These are phyloP conservation scores for Protea cynaroides DNA, from an alignment of 164 flowering plant species.

Conservation along the genomic window DNA sequence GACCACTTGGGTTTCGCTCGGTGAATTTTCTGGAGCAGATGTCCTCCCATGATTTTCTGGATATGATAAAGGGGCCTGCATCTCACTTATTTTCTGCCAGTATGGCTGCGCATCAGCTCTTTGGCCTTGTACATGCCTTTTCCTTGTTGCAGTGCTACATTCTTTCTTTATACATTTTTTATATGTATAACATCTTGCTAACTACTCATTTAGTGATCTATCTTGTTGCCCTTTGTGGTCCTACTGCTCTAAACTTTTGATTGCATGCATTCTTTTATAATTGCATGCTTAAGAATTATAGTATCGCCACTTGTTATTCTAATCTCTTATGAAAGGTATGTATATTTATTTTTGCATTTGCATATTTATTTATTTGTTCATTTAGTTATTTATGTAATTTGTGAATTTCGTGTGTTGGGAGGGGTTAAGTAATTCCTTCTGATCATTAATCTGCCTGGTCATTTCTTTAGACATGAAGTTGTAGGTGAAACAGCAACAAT, in stretches of 20 bases:
- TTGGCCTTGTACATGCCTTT: neutral
- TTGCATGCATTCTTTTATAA: neutral
- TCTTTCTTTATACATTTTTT: neutral
- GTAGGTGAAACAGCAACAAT: too few relatives aligned
- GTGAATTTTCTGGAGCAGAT: constrained; percentile 15
- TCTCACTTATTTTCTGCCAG: neutral
- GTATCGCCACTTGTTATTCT: too few relatives aligned
- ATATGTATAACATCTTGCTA: neutral
- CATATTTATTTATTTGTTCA: too few relatives aligned
- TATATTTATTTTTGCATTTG: too few relatives aligned
- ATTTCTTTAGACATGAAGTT: too few relatives aligned
- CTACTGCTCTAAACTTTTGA: neutral
- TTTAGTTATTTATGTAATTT: too few relatives aligned
- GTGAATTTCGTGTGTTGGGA: too few relatives aligned
- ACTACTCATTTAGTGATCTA: neutral
- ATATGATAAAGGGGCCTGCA: neutral
- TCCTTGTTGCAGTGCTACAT: neutral
- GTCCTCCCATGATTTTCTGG: neutral
- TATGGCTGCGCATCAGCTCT: neutral
- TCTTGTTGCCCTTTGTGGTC: neutral
- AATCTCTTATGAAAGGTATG: too few relatives aligned
- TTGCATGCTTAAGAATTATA: neutral
- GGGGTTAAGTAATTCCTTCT: too few relatives aligned
- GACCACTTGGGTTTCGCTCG: constrained; percentile 15
- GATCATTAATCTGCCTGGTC: too few relatives aligned